These are phyloP conservation scores for Suillus subluteus DNA, from an alignment of 768 basidiomycete genomes.

Conservation along the genomic window DNA sequence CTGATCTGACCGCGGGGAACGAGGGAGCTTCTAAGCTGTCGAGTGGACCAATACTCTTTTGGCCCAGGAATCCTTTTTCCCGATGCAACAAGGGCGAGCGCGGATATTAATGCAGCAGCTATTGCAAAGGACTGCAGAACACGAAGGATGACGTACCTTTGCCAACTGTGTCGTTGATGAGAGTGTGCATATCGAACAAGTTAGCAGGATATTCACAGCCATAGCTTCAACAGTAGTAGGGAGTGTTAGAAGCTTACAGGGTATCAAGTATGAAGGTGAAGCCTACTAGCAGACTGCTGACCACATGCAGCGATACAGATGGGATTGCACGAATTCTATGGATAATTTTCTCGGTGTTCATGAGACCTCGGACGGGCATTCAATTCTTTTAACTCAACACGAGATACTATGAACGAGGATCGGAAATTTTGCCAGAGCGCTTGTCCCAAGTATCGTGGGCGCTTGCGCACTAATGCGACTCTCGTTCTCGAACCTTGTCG, in stretches of 20 bases:
- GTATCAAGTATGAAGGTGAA: constrained; percentile 90
- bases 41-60: background rate
- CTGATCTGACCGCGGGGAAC: background rate
- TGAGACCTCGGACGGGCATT: constrained; percentile 44
- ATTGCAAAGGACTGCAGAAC: too few relatives aligned
- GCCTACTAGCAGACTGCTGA: constrained; percentile 73
- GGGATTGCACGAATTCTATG: constrained; percentile 53
- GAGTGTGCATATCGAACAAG: too few relatives aligned
- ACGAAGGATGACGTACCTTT: too few relatives aligned
- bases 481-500: background rate
- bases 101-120: too few relatives aligned
- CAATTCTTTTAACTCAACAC: constrained; percentile 22
- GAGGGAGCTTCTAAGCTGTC: background rate
- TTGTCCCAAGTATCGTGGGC: background rate
- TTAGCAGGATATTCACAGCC: too few relatives aligned
- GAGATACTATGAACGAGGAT: constrained; percentile 29
- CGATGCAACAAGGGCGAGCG: too few relatives aligned
- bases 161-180: too few relatives aligned
- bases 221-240: background rate
- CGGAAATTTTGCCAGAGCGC: constrained; percentile 5
- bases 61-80: constrained; percentile 27
- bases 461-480: constrained; percentile 8
- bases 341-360: constrained; percentile 51
- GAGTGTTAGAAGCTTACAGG: constrained; percentile 46
- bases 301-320: constrained; percentile 67